Evolutionary conservation across 2,329 filamentous ascomycete species (phyloP), one percentile per base, ranked within the genome.

Genomic region (Fusarium sp.): DNA sequence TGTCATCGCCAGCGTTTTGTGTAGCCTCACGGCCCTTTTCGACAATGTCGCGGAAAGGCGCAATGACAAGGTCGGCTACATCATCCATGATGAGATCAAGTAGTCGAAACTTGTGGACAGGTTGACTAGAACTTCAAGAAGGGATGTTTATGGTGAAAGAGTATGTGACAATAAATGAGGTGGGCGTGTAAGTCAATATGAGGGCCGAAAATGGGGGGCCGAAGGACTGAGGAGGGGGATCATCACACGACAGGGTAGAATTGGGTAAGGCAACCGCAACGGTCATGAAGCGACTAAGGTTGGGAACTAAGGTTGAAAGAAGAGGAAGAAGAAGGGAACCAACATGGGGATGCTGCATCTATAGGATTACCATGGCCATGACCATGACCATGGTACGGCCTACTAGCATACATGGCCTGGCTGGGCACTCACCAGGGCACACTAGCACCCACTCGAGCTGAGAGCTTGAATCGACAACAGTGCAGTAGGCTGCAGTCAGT

Each of bases 21-120:
- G 85, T 75, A 1, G 88, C 87, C 17, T 75, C 67, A 39, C 81
- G 85, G 38, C 84, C 87, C 81, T 88, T 88, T 48, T 87, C 84
- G 58, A 88, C 84, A 62, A 89, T 85, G 50, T 89, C 87, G 59
- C 80, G 83, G 74, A 89, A 90, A 35, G 87, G 87, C 41, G 82
- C 82, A 35, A 89, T 79, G 42, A 88, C 85, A 51, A 89, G 84
- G 50, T 83, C 81, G 50, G 75, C 74, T 30, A 85, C 80, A 56
- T 83, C 79, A 65, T 85, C 83, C 84, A 86, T 86, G 69, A 44
- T 67, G 66, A 67, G 54, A 54, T 44, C 17, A 26, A 45, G 30
- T 32, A 48, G 32, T 59, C 39, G 44, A 63, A 53, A 51, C 39
- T 66, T 53, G 51, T 30, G 35, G 26, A 42, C 26, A 36, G 32